Base-by-base conservation (phyloP, 371 early-diverging fungal species). In the Apophysomyces elegans region DNA sequence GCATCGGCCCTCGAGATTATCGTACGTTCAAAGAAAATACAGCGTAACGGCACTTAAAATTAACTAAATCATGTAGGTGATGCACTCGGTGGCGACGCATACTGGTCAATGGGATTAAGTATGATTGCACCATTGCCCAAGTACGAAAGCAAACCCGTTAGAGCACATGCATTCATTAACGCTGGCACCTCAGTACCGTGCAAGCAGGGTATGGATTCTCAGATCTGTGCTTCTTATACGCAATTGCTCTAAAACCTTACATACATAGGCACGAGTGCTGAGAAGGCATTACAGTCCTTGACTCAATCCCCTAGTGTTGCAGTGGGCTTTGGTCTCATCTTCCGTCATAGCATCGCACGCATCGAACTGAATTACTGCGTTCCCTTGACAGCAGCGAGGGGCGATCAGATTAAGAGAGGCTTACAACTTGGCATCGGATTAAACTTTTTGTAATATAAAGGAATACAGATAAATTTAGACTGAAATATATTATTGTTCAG, bases 291-390 rank as follows among this genome's bases (percentile, higher is more conserved):
- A 4, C 69, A 73, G 46, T 76, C 74, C 14, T 62, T 87, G 56
- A 73, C 67, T 36, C 71, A 76, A 62, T 79, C 80, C 13, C 95
- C 95, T 5, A 90, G 91, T 36, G 75, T 84, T 7, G 77, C 93
- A 1, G 84, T 80, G 4, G 94, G 95, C 26, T 66, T 89, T 11
- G 98, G 98, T 56, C 79, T 98, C n/a, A 90, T 92, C 12, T 92
- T 91, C 59, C 88, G 90, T 50, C 94, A 95, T 71, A 90, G 91
- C 63, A 86, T 93, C 62, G 88, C 94, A 50, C 86, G 96, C 16
- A 83, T 94, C 5, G 98, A 98, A 78, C 73, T 96, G 46, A 97
- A 97, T 71, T 95, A 91, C 68, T 91, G 94, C 69, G 61, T 97
- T 39, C 98, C 98, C 5, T 64, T 98, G 43, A 79, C 86, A 8